Conservation (phyloP, 768 basidiomycete species). For the Boletus vermiculosoides region DNA sequence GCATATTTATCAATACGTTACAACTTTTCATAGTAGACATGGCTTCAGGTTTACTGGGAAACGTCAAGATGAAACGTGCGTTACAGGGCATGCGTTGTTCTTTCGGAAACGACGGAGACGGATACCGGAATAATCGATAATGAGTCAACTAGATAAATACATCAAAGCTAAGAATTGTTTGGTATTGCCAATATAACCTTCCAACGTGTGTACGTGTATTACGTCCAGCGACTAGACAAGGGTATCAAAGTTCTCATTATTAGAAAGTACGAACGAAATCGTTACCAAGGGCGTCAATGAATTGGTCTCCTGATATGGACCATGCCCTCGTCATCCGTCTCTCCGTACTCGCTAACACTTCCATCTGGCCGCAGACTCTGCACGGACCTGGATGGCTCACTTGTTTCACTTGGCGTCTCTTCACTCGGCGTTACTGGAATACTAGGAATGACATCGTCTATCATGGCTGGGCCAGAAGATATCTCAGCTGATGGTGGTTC, state of each 20-base stretch:
- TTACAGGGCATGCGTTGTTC: not conserved
- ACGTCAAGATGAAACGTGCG: not conserved
- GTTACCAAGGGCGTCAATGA: constrained; percentile 15
- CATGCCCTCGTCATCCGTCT: constrained; percentile 86
- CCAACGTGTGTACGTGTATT: constrained; percentile 17
- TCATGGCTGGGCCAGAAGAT: not conserved
- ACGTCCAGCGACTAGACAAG: constrained; percentile 17
- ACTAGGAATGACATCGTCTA: constrained; percentile 36
- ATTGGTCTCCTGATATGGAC: constrained; percentile 67
- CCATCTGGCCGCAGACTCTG: constrained; percentile 41
- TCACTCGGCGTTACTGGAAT: constrained; percentile 23
- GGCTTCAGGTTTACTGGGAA: not conserved
- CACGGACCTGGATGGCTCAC: constrained; percentile 25
- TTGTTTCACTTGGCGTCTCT: constrained; percentile 28
- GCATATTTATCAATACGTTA: too few relatives aligned
- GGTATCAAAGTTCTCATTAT: constrained; percentile 24
- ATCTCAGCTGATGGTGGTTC: constrained; percentile 12
- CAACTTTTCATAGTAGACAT: too few relatives aligned
- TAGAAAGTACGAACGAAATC: constrained; percentile 1
- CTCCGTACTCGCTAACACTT: constrained; percentile 70
- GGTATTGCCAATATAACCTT: constrained; percentile 7
- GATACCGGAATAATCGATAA: constrained; percentile 2
- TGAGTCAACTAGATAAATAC: not conserved
- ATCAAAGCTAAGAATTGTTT: not conserved
- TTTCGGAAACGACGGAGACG: not conserved